These are phyloP conservation scores for Clarireedia monteithiana DNA, from an alignment of 2,329 filamentous ascomycete species.

Conservation along the genomic window DNA sequence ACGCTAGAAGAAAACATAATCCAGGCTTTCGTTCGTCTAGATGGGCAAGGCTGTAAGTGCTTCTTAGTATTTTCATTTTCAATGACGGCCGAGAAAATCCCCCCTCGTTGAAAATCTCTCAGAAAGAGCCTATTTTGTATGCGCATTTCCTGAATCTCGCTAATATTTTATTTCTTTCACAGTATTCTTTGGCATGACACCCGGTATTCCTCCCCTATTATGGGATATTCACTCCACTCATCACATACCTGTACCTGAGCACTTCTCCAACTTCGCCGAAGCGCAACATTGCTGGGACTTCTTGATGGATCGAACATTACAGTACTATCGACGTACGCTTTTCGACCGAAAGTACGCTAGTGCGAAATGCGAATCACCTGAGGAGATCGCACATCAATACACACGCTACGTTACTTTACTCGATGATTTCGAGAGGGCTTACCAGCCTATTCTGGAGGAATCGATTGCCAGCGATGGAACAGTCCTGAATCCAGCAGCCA, in stretches of 20 bases:
- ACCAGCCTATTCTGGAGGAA: constrained; percentile 19
- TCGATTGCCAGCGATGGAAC: constrained; percentile 18
- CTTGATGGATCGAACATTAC: constrained; percentile 23
- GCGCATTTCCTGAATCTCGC: background rate
- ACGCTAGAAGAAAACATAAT: constrained; percentile 25
- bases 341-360: constrained; percentile 20
- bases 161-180: background rate
- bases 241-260: constrained; percentile 20
- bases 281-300: constrained; percentile 27
- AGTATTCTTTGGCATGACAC: constrained; percentile 24
- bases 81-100: too few species aligned
- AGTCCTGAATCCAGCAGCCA: constrained; percentile 18
- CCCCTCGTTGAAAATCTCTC: too few species aligned
- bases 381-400: constrained; percentile 14
- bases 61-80: background rate
- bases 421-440: constrained; percentile 19
- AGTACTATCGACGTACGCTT: constrained; percentile 22
- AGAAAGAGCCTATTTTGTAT: too few species aligned
- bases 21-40: constrained; percentile 23
- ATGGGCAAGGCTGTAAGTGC: constrained; percentile 17
- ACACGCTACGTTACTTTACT: constrained; percentile 14
- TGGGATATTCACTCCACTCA: constrained; percentile 26
- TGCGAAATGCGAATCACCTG: constrained; percentile 12
- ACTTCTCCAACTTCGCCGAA: constrained; percentile 18
- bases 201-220: constrained; percentile 21